These are phyloP conservation scores for Verticillium nonalfalfae DNA, from an alignment of 2,329 filamentous ascomycete species.

Conservation along the genomic window DNA sequence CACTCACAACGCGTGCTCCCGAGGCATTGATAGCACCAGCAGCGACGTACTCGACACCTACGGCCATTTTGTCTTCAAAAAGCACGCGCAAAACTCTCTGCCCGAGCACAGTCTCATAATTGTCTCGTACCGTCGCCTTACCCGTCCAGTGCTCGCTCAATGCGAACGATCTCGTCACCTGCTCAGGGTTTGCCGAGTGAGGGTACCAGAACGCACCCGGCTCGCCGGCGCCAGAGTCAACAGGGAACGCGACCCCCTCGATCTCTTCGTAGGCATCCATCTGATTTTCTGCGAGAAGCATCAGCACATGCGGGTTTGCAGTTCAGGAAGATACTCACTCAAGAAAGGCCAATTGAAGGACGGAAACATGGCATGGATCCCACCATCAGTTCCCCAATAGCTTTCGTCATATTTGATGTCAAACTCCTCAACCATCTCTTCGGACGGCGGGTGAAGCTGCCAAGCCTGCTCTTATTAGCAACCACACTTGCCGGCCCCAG, in stretches of 20 bases:
- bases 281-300: constrained; percentile 10
- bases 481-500: neutral
- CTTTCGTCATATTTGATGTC: constrained; percentile 18
- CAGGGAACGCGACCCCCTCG: constrained; percentile 16
- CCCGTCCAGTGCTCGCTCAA: constrained; percentile 20
- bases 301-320: neutral
- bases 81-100: constrained; percentile 30
- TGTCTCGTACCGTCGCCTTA: constrained; percentile 8
- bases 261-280: constrained; percentile 14
- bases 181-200: constrained; percentile 18
- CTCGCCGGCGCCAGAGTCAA: constrained; percentile 17
- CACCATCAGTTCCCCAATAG: constrained; percentile 15
- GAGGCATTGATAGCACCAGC: constrained; percentile 8
- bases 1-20: constrained; percentile 9
- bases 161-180: constrained; percentile 19
- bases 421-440: constrained; percentile 12
- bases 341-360: constrained; percentile 14
- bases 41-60: constrained; percentile 14
- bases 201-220: constrained; percentile 24
- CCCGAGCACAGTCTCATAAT: constrained; percentile 15
- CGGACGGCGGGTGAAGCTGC: constrained; percentile 14
- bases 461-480: constrained; percentile 8
- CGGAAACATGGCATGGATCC: constrained; percentile 17
- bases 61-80: constrained; percentile 24
- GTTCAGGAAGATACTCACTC: constrained; percentile 2